These are phyloP conservation scores for Ceratocystis harringtonii DNA, from an alignment of 2,329 filamentous ascomycete genomes.

Conservation along the genomic window DNA sequence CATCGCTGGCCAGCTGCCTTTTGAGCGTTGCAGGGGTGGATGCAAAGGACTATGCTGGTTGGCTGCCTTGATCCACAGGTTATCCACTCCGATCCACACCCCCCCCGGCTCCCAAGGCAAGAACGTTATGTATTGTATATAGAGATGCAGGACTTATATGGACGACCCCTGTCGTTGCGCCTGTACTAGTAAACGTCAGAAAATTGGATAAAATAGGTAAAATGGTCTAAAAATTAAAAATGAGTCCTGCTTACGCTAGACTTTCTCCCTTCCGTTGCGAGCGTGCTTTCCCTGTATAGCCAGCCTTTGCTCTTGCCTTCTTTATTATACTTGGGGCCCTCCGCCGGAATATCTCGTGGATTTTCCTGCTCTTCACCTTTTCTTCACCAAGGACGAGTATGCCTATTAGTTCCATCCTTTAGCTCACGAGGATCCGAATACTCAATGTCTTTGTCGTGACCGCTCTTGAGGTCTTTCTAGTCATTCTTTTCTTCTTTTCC, in stretches of 20 bases:
- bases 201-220: neutral
- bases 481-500: neutral
- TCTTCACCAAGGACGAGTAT: slow-evolving; percentile 5
- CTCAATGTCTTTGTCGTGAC: slow-evolving; percentile 4
- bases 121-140: too few relatives aligned
- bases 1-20: neutral
- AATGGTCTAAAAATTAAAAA: neutral
- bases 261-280: neutral
- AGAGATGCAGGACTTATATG: neutral
- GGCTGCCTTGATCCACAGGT: neutral
- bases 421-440: slow-evolving; percentile 1
- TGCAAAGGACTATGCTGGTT: neutral
- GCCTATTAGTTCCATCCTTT: neutral
- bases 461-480: neutral
- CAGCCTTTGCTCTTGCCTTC: neutral
- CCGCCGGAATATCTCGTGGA: neutral
- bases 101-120: too few relatives aligned
- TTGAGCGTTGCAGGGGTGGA: neutral
- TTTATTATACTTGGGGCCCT: neutral
- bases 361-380: neutral
- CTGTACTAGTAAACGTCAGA: neutral
- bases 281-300: neutral
- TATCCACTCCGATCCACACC: too few relatives aligned
- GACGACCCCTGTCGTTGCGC: neutral
- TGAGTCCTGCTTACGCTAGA: neutral